phyloP scores from a whole-genome alignment of 352 stramenopile species.

The Peronospora destructor region DNA sequence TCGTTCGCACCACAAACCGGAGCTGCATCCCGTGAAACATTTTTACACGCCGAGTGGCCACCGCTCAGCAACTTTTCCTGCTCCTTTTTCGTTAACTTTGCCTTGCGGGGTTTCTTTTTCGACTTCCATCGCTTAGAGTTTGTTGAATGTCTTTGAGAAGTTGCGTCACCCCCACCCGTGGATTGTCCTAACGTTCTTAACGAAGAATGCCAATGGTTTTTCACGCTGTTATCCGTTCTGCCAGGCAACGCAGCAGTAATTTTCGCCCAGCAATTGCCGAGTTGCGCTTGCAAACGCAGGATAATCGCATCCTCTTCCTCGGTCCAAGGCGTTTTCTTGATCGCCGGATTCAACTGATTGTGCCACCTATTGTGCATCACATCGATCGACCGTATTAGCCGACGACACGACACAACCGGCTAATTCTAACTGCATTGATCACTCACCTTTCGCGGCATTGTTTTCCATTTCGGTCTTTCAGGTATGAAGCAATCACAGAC shows the following conservation, averaged over 20 bases:
- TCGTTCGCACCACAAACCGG: slow-evolving; percentile 1
- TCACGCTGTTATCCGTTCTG: slow-evolving; percentile 94
- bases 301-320: slow-evolving; percentile 84
- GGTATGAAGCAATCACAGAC: slow-evolving; percentile 77
- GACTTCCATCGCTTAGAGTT: slow-evolving; percentile 7
- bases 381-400: not conserved
- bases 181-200: slow-evolving; percentile 55
- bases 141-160: not conserved
- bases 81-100: not conserved
- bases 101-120: slow-evolving; percentile 19
- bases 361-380: slow-evolving; percentile 48
- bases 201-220: slow-evolving; percentile 94
- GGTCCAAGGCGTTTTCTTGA: slow-evolving; percentile 76
- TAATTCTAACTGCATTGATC: not conserved
- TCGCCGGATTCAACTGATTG: slow-evolving; percentile 76
- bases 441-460: slow-evolving; percentile 77
- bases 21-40: not conserved
- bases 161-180: not conserved
- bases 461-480: slow-evolving; percentile 80
- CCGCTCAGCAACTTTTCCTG: not conserved
- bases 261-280: slow-evolving; percentile 96
- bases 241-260: slow-evolving; percentile 95
- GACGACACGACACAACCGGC: not conserved
- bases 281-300: slow-evolving; percentile 65
- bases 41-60: not conserved